These are phyloP conservation scores for Tetrahymena thermophila DNA, from an alignment of 73 alveolate species.

Conservation along the genomic window DNA sequence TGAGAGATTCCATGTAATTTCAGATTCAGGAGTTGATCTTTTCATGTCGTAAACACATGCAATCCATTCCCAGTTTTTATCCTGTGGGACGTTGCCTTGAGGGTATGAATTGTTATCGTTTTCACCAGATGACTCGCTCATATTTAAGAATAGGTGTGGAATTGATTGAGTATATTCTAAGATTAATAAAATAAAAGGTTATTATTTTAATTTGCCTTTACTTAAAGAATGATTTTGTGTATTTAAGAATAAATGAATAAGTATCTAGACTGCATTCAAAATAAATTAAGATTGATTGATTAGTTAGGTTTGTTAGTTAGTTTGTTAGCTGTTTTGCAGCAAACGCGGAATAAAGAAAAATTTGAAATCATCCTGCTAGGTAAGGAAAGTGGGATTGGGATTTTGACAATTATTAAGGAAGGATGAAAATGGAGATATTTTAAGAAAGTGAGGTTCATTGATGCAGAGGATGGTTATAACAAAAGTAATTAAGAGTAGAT, in stretches of 20 bases:
- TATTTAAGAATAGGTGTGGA: neutral
- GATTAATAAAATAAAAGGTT: neutral
- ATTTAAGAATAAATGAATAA: neutral
- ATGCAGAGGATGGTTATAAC: neutral
- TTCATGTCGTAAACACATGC: conserved; percentile 33
- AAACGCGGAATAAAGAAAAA: neutral
- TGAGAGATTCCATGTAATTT: conserved; percentile 36
- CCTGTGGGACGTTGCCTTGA: neutral
- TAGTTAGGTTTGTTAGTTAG: no score
- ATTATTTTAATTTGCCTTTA: neutral
- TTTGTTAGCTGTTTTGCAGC: neutral
- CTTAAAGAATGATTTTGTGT: neutral
- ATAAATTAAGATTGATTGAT: neutral
- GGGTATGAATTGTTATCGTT: neutral
- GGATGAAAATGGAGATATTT: neutral
- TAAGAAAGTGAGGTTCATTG: neutral
- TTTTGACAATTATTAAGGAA: neutral
- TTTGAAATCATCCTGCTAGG: neutral
- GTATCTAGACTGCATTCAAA: neutral
- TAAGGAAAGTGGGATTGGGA: neutral
- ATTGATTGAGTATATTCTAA: neutral
- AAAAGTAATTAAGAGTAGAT: neutral
- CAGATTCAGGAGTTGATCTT: conserved; percentile 31
- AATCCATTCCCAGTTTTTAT: conserved; percentile 36
- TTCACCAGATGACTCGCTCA: neutral